phyloP scores from a whole-genome alignment of 179 eudicot species.

The Sideroxylon spinosum region DNA sequence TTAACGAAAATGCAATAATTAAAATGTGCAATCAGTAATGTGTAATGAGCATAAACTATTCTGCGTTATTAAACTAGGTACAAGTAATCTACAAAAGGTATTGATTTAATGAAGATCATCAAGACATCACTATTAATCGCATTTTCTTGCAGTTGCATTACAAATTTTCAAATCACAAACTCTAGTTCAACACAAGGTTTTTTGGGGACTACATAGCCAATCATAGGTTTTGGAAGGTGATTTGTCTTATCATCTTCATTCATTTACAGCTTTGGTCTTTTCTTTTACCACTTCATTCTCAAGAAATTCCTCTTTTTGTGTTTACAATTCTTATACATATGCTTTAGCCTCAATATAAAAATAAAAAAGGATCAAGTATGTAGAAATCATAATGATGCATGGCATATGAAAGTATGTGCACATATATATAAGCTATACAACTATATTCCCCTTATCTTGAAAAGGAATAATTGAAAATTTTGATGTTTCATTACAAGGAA shows the following conservation, averaged over 20 bases:
- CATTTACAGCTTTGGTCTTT: slow-evolving; percentile 30
- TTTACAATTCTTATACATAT: slow-evolving; percentile 1
- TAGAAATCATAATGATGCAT: neutral
- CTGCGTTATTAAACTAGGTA: too few species aligned
- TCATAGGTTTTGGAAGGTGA: slow-evolving; percentile 56
- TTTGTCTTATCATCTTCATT: slow-evolving; percentile 28
- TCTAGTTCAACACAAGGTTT: too few species aligned
- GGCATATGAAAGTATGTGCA: neutral
- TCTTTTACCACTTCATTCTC: slow-evolving; percentile 28
- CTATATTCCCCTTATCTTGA: neutral
- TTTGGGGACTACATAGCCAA: slow-evolving; percentile 64
- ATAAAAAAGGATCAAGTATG: neutral
- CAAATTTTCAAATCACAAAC: too few species aligned
- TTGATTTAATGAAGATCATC: too few species aligned
- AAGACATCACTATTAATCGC: too few species aligned
- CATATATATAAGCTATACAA: neutral
- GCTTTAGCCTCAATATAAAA: slow-evolving; percentile 21
- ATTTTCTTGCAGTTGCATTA: too few species aligned
- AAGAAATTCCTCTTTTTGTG: slow-evolving; percentile 34
- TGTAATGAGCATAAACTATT: too few species aligned
- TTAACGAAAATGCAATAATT: too few species aligned
- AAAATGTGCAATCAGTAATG: too few species aligned
- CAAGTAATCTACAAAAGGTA: too few species aligned
- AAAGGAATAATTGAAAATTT: neutral
- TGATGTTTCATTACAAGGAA: slow-evolving; percentile 21